These are phyloP conservation scores for Citrus medica DNA, from an alignment of 345 rosid species.

Conservation along the genomic window DNA sequence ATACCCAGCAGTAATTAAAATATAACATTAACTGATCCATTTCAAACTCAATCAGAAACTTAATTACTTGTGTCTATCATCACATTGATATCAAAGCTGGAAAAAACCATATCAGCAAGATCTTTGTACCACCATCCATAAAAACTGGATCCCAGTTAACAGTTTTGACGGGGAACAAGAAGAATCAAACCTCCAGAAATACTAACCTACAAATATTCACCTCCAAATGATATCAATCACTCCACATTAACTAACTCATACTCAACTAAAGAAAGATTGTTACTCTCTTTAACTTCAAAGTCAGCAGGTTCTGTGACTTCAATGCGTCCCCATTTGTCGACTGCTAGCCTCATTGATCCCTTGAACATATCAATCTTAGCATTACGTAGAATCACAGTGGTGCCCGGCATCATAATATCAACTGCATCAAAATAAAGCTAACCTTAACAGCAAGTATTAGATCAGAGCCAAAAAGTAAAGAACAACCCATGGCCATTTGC, in stretches of 20 bases:
- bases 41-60: slow-evolving; percentile 1
- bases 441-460: background rate
- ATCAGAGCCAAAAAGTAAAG: no score
- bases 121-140: slow-evolving; percentile 8
- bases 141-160: slow-evolving; percentile 14
- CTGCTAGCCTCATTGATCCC: slow-evolving; percentile 96
- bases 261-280: slow-evolving; percentile 86
- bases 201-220: slow-evolving; percentile 26
- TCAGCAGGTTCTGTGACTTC: slow-evolving; percentile 73
- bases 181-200: slow-evolving; percentile 19
- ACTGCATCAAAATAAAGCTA: slow-evolving; percentile 35
- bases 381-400: slow-evolving; percentile 74
- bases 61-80: slow-evolving; percentile 2
- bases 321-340: slow-evolving; percentile 94
- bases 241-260: slow-evolving; percentile 81
- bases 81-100: background rate
- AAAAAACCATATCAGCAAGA: slow-evolving; percentile 8
- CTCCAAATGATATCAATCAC: slow-evolving; percentile 31
- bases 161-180: slow-evolving; percentile 16
- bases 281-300: slow-evolving; percentile 58
- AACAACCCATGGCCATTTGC: no score
- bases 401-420: slow-evolving; percentile 64
- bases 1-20: background rate
- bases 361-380: slow-evolving; percentile 98
- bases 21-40: background rate